These are phyloP conservation scores for Parathielavia appendiculata DNA, from an alignment of 495 filamentous ascomycete species.

Conservation along the genomic window DNA sequence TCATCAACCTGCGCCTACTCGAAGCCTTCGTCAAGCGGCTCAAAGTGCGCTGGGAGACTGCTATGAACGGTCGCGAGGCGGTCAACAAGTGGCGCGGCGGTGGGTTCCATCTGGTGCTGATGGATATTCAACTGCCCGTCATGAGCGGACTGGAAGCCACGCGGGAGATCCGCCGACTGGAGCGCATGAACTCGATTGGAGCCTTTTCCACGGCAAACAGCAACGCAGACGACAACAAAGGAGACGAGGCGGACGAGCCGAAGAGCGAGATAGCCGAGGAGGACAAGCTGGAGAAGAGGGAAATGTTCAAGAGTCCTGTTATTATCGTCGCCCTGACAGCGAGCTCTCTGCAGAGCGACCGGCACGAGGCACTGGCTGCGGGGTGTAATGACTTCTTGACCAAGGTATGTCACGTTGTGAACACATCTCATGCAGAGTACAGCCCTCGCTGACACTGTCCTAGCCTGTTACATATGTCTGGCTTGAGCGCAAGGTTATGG, in stretches of 20 bases:
- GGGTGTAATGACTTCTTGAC: constrained; percentile 98
- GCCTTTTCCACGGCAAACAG: constrained; percentile 56
- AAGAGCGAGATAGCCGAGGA: constrained; percentile 42
- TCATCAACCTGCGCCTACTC: constrained; percentile 88
- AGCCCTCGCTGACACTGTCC: neutral
- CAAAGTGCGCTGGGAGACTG: constrained; percentile 96
- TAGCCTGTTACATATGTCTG: constrained; percentile 97
- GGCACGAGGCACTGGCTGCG: constrained; percentile 90
- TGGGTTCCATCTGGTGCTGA: constrained; percentile 95
- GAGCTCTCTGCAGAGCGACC: constrained; percentile 84
- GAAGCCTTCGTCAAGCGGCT: constrained; percentile 96
- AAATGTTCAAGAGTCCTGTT: constrained; percentile 88
- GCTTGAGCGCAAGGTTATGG: constrained; percentile 94
- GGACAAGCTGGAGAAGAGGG: constrained; percentile 65
- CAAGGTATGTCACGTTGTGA: constrained; percentile 60
- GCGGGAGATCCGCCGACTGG: constrained; percentile 86
- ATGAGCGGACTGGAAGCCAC: constrained; percentile 98
- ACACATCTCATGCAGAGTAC: neutral
- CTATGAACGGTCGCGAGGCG: constrained; percentile 88
- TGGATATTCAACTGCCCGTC: constrained; percentile 97
- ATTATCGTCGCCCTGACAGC: constrained; percentile 97
- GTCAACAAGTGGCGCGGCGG: constrained; percentile 87
- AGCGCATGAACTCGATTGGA: constrained; percentile 84
- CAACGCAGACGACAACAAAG: constrained; percentile 9
- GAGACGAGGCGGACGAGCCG: constrained; percentile 31